These are phyloP conservation scores for Ploettnerulaceae sp. DNA, from an alignment of 2,329 filamentous ascomycete species.

Conservation along the genomic window DNA sequence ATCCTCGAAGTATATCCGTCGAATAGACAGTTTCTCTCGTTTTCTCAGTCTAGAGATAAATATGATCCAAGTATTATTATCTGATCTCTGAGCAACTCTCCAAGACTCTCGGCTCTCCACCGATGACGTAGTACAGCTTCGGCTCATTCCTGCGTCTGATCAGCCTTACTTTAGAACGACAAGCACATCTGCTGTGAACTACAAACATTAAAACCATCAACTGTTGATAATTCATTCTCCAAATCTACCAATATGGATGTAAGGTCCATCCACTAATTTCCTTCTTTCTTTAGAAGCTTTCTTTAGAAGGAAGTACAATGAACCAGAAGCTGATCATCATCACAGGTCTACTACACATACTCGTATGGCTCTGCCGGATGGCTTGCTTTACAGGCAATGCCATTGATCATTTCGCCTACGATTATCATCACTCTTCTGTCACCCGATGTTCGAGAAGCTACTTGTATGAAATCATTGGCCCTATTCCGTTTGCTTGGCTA, in stretches of 20 bases:
- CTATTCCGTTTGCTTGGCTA: conserved; percentile 1
- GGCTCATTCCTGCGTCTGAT: too few relatives aligned
- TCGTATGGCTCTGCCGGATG: conserved; percentile 47
- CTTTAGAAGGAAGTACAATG: not conserved
- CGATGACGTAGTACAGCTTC: too few relatives aligned
- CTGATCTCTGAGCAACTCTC: too few relatives aligned
- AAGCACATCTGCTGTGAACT: too few relatives aligned
- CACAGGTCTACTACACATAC: conserved; percentile 46
- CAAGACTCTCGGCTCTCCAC: too few relatives aligned
- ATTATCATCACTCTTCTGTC: conserved; percentile 56
- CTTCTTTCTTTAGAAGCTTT: too few relatives aligned
- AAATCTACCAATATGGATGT: conserved; percentile 1
- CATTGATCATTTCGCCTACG: conserved; percentile 53
- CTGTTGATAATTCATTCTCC: not conserved
- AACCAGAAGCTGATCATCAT: not conserved
- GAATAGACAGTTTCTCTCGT: too few relatives aligned
- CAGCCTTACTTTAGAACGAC: too few relatives aligned
- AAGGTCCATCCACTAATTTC: too few relatives aligned
- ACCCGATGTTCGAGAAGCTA: conserved; percentile 50
- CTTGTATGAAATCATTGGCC: conserved; percentile 40
- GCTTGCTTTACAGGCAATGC: conserved; percentile 43
- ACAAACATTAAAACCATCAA: not conserved
- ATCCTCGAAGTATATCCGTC: too few relatives aligned
- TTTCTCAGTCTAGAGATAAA: too few relatives aligned
- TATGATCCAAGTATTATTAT: too few relatives aligned